Base-by-base conservation (phyloP, 176 grass and related monocot genomes). In the Saccharum officinarum region DNA sequence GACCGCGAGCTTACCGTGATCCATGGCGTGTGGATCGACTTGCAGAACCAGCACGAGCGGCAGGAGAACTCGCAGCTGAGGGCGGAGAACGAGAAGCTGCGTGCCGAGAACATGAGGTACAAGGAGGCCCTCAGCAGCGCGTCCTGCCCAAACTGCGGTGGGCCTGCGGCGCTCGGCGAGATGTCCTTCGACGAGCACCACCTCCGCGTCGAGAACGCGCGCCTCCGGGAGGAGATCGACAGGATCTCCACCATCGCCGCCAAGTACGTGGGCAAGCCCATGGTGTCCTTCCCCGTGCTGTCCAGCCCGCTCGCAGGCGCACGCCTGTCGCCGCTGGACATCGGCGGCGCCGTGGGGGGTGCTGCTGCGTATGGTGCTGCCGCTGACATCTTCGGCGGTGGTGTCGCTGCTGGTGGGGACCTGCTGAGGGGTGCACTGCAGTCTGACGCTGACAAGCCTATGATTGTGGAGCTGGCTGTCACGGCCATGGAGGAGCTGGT, bases 401-500 rank as follows among this genome's bases (percentile, higher is more conserved):
- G 72, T 7, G 73, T 44, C 11, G 84, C 79, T 13, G 76, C 81
- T 2, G 34, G 34, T 36, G 86, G 88, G 31, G 94, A 94, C 76
- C 65, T 93, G 28, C 76, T 95, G 38, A 67, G 93, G 49, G 82
- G 85, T 42, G n/a, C 49, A 3, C 38, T 90, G 52, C 95, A 92
- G 55, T 81, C 90, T 13, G 94, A 97, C 1, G 90, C 84, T 0
- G 95, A 94, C 69, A 97, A 92, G 76, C 88, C 92, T 36, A 63
- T 91, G 92, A 86, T 99, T 5, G 84, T 99, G 36, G 97, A 99
- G 89, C 91, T 99, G 13, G 97, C 97, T 7, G 97, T 99, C 4
- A 82, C 94, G 1, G 97, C 97, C 69, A 99, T 99, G 97, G 97
- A 99, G 81, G 97, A 99, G 87, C 84, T 99, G 67, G 67, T 97